Base-by-base conservation (phyloP, 2,329 filamentous ascomycete species). In the Microdochium nivale region DNA sequence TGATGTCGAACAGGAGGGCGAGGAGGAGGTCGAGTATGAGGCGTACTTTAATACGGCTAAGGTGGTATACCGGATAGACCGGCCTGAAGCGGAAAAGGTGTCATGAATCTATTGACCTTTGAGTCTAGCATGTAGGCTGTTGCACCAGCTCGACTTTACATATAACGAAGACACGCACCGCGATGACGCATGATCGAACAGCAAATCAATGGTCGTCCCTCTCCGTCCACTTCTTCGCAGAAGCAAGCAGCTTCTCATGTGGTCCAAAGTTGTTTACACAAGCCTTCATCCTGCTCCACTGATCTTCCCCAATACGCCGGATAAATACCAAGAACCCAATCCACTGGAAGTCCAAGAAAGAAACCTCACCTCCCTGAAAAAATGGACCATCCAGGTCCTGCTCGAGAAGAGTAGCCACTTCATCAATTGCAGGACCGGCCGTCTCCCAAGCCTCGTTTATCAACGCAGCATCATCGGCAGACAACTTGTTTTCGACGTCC, bases 21-120 rank as follows among this genome's bases (percentile, higher is more conserved):
- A 14, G 11, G 46, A 66, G 1, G 63, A 67, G 1, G 62, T 76
- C 10, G 70, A 74, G 51, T 76, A 76, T 55, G 71, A 74, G 53
- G 72, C 63, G 1, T 76, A 73, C 57, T 72, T 75, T 27, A 73
- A 74, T 53, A 63, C 67, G 8, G 72, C 70, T 3, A 64, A 69
- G 25, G 51, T 55, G 2, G 51, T 76, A 1, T 74, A 72, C 54
- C 60, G 70, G 2, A 62, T 74, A 48, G 71, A 73, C 16, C 51
- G 48, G n/a, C 55, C 54, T 40, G 51, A 16, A 24, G 35, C 35
- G 5, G 35, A 30, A 11, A 30, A 30, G 27, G 27, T 11, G 11
- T 5, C 27, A 5, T 30, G 14, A 44, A 19, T 23, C 21, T 19
- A 7, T 5, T 13, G 5, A 21, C 9, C n/a, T 23, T 16, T 44